Conservation (phyloP, 116 monocot genomes). For the Thalassia testudinum region DNA sequence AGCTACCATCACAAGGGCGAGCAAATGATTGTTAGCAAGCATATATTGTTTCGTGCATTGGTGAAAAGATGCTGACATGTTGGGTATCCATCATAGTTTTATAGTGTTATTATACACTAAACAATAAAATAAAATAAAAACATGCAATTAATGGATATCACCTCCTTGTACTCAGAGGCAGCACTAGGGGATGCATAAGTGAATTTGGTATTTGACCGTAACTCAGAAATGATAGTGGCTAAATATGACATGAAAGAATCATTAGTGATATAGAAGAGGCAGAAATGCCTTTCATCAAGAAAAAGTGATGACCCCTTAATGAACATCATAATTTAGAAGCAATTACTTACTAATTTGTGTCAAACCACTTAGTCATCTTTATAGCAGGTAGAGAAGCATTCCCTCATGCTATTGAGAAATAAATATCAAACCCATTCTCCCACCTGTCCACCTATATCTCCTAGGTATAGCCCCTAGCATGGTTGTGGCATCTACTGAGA, state of each 20-base stretch:
- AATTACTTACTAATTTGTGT: constrained; percentile 60
- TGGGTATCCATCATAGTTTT: no score
- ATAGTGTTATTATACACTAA: no score
- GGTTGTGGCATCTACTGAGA: constrained; percentile 71
- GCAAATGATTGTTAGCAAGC: no score
- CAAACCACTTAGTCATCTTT: constrained; percentile 84
- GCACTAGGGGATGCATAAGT: constrained; percentile 63
- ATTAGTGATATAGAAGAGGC: not conserved
- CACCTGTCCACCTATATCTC: constrained; percentile 46
- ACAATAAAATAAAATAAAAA: not conserved
- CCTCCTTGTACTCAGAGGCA: constrained; percentile 58
- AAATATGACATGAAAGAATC: constrained; percentile 1
- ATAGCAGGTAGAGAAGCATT: constrained; percentile 62
- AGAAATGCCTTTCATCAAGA: not conserved
- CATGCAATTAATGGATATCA: constrained; percentile 18
- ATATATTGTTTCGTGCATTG: no score
- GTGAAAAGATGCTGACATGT: no score
- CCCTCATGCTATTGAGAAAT: constrained; percentile 65
- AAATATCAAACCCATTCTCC: constrained; percentile 56
- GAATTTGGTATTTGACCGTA: constrained; percentile 42
- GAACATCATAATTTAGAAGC: not conserved
- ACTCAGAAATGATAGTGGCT: constrained; percentile 76
- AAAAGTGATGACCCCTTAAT: not conserved
- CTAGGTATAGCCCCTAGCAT: constrained; percentile 65
- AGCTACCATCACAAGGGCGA: constrained; percentile 12